These are phyloP conservation scores for Cajanus cajan DNA, from an alignment of 306 rosid genomes.

Conservation along the genomic window DNA sequence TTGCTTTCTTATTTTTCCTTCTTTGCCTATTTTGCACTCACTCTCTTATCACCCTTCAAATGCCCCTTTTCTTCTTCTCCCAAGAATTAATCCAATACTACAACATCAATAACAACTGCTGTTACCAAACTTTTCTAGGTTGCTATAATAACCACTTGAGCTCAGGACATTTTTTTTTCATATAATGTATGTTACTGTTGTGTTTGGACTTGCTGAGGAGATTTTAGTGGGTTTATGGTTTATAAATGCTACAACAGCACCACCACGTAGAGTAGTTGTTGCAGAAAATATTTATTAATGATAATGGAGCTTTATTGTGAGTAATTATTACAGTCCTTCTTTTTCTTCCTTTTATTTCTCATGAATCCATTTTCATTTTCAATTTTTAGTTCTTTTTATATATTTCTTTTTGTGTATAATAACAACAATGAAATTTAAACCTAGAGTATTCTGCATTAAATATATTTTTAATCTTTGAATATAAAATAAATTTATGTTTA, in stretches of 20 bases:
- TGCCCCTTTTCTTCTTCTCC: slow-evolving; percentile 28
- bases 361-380: too few species aligned
- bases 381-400: too few species aligned
- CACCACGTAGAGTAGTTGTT: neutral
- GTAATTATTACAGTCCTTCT: too few species aligned
- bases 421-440: too few species aligned
- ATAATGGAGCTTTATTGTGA: neutral
- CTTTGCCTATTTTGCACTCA: slow-evolving; percentile 50
- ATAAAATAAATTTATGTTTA: too few species aligned
- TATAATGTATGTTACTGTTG: neutral
- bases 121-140: neutral
- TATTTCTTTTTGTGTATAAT: too few species aligned
- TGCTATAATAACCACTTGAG: neutral
- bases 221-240: neutral
- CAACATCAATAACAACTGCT: neutral
- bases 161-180: too few species aligned
- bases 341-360: too few species aligned
- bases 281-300: neutral
- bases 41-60: slow-evolving; percentile 39
- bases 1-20: slow-evolving; percentile 58
- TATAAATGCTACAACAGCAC: neutral
- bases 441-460: too few species aligned
- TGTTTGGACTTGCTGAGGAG: neutral
- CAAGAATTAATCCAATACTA: neutral
- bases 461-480: too few species aligned